A percentile compares a stretch with the other conserved stretches of the same genome.
These are phyloP conservation scores for Trichomonas vaginalis DNA, from an alignment of 208 protist species.

Conservation along the genomic window DNA sequence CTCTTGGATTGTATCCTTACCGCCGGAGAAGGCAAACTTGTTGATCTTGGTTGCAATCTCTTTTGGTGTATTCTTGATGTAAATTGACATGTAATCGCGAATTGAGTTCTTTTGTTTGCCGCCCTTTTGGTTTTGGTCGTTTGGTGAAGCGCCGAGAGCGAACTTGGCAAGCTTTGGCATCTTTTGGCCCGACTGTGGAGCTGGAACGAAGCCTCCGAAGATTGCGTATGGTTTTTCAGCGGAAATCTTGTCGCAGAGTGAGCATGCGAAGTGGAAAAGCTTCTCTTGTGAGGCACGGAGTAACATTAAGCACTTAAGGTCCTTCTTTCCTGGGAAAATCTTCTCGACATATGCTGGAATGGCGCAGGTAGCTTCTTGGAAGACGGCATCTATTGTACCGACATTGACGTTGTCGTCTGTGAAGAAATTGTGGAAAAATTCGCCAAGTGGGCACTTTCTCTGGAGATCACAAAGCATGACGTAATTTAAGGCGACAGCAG, in stretches of 20 bases:
- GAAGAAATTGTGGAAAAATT: neutral
- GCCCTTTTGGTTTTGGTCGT: neutral
- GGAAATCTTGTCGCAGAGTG: neutral
- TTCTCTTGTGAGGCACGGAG: neutral
- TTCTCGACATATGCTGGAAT: neutral
- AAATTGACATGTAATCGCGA: neutral
- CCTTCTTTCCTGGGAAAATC: neutral
- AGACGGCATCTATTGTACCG: neutral
- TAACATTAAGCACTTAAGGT: neutral
- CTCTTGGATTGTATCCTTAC: neutral
- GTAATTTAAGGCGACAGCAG: neutral
- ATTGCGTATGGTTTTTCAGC: neutral
- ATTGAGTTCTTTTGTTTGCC: neutral
- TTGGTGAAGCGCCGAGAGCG: neutral
- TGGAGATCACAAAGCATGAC: neutral
- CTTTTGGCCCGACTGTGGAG: neutral
- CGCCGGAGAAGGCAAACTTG: neutral
- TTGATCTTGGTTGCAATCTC: neutral
- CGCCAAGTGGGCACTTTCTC: neutral
- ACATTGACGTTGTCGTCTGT: neutral
- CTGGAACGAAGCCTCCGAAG: neutral
- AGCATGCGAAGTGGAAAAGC: neutral
- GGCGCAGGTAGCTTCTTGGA: neutral
- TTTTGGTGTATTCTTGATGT: neutral
- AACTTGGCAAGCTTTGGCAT: neutral